phyloP scores from a whole-genome alignment of 2,329 filamentous ascomycete species.

The Thyridium curvatum region DNA sequence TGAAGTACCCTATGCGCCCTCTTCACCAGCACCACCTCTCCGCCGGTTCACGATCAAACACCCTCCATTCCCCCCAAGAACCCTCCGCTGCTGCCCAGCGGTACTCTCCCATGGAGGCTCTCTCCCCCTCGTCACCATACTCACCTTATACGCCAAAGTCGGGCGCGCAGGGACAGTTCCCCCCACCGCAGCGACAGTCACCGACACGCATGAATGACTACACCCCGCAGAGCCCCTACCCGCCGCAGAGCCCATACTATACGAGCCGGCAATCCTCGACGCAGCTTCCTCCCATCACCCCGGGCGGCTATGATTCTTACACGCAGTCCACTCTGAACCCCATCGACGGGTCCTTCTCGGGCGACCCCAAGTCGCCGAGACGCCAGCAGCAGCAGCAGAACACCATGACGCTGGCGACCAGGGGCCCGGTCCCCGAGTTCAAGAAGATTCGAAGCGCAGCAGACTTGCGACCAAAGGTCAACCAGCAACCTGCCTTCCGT shows the following conservation, averaged over 20 bases:
- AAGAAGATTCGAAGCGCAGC: constrained; percentile 65
- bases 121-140: constrained; percentile 78
- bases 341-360: constrained; percentile 59
- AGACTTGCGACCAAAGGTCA: constrained; percentile 78
- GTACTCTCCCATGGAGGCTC: constrained; percentile 91
- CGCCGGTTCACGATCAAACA: constrained; percentile 35
- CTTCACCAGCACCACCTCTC: constrained; percentile 70
- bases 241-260: constrained; percentile 51
- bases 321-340: constrained; percentile 63
- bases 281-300: constrained; percentile 61
- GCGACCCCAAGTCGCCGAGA: constrained; percentile 52
- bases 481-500: constrained; percentile 81
- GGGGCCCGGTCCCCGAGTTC: constrained; percentile 78
- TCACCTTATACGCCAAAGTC: constrained; percentile 60
- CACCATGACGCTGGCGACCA: constrained; percentile 16
- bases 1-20: constrained; percentile 79
- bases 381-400: constrained; percentile 43
- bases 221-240: constrained; percentile 26
- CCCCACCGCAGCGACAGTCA: constrained; percentile 62
- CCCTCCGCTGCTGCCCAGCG: constrained; percentile 79
- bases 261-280: constrained; percentile 30
- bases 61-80: constrained; percentile 68
- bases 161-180: constrained; percentile 48
- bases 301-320: constrained; percentile 41
- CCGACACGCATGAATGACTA: constrained; percentile 66